Percentiles rank a stretch among this genome's conserved stretches.
Conservation (phyloP, 495 filamentous ascomycete genomes). For the Daldinia concentrica region DNA sequence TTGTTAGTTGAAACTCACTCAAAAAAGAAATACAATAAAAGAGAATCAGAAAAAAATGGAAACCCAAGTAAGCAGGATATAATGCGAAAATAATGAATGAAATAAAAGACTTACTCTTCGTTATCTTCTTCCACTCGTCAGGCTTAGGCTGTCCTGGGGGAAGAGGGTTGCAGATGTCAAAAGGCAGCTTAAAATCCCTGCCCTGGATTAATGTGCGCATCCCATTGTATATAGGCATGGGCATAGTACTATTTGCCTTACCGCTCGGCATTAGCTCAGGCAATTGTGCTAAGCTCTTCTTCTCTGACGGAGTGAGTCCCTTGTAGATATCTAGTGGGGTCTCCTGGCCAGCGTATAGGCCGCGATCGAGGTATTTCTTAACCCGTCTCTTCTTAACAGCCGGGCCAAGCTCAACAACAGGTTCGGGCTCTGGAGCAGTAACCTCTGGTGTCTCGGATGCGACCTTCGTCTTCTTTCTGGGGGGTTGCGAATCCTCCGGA, state of each 20-base stretch:
- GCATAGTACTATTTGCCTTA: constrained; percentile 55
- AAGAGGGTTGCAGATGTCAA: constrained; percentile 85
- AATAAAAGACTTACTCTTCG: constrained; percentile 71
- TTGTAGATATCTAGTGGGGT: constrained; percentile 65
- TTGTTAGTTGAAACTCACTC: constrained; percentile 13
- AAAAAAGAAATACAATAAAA: neutral
- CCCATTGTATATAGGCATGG: constrained; percentile 56
- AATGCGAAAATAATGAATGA: constrained; percentile 8
- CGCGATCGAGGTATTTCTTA: constrained; percentile 82
- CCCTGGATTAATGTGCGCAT: constrained; percentile 67
- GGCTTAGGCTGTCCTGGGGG: constrained; percentile 88
- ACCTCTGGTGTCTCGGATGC: constrained; percentile 53
- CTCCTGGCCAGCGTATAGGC: constrained; percentile 90
- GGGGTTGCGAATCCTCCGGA: constrained; percentile 41
- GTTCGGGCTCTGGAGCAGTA: constrained; percentile 54
- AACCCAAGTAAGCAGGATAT: neutral
- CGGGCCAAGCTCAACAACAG: constrained; percentile 50
- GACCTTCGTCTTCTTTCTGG: constrained; percentile 56
- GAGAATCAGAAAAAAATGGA: neutral
- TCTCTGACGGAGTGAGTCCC: constrained; percentile 65
- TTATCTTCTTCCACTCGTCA: constrained; percentile 87
- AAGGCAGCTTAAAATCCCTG: constrained; percentile 88
- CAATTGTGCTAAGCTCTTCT: constrained; percentile 66
- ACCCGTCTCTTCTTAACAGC: constrained; percentile 55
- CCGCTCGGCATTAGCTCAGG: constrained; percentile 55